A percentile compares a stretch with the other conserved stretches of the same genome.
Conservation (phyloP, 2,329 filamentous ascomycete species). For the Apiospora kogelbergensis region DNA sequence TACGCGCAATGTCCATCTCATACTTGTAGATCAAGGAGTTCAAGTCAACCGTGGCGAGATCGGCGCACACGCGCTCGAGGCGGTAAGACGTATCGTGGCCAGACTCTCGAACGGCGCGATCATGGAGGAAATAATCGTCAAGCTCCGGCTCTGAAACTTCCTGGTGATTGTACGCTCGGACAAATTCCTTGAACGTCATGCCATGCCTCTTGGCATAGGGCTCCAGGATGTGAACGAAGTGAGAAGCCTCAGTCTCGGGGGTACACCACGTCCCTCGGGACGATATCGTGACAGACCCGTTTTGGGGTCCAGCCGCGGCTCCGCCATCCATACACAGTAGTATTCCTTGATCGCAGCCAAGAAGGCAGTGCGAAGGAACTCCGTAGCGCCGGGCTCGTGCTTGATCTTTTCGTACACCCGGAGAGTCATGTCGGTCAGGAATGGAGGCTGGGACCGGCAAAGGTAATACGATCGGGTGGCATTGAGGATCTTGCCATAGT, state of each 20-base stretch:
- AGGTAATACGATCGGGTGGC: constrained; percentile 96
- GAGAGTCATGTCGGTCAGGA: constrained; percentile 95
- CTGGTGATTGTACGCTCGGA: constrained; percentile 81
- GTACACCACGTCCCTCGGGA: constrained; percentile 80
- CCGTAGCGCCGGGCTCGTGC: constrained; percentile 74
- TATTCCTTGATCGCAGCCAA: constrained; percentile 97
- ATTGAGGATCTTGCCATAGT: constrained; percentile 98
- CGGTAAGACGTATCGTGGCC: constrained; percentile 97
- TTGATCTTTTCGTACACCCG: constrained; percentile 93
- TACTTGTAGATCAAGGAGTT: constrained; percentile 97
- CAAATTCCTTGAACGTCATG: constrained; percentile 82
- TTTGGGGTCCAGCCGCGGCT: constrained; percentile 73
- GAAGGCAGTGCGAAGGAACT: constrained; percentile 78
- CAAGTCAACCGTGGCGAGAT: constrained; percentile 90
- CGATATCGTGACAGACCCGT: constrained; percentile 84
- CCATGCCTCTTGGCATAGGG: constrained; percentile 83
- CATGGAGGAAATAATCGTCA: constrained; percentile 94
- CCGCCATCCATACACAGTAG: constrained; percentile 80
- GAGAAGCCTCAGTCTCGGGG: constrained; percentile 88
- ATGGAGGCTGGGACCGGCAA: constrained; percentile 89
- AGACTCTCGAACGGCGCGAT: constrained; percentile 92
- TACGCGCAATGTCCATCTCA: constrained; percentile 86
- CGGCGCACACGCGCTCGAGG: constrained; percentile 81
- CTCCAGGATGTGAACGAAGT: constrained; percentile 80
- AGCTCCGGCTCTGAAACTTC: constrained; percentile 80